Percentiles rank a stretch among this genome's conserved stretches.
Evolutionary conservation across 179 eudicot genomes (phyloP).

Genomic region (Gypsophila paniculata): DNA sequence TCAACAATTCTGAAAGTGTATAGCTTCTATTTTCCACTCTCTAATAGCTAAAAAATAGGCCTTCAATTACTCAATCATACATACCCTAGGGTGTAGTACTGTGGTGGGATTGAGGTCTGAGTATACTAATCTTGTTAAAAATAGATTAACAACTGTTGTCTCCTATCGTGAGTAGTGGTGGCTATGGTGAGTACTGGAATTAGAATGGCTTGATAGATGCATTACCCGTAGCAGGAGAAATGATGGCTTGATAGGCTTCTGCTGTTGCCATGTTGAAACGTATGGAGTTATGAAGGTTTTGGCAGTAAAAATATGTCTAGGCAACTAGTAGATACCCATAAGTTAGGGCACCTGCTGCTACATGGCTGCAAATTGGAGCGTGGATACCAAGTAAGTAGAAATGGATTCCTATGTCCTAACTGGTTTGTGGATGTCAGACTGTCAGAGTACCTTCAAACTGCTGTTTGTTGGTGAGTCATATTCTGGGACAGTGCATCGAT

Average conservation of each 20-base stretch:
- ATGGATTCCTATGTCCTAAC: background rate
- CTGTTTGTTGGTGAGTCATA: slow-evolving; percentile 1
- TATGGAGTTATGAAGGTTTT: no score
- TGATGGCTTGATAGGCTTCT: no score
- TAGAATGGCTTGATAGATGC: background rate
- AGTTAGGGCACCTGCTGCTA: background rate
- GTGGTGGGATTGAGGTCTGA: no score
- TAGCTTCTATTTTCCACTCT: background rate
- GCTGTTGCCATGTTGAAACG: background rate
- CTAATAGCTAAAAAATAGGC: background rate
- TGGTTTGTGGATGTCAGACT: background rate
- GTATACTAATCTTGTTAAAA: no score
- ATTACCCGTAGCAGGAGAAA: background rate
- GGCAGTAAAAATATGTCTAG: no score
- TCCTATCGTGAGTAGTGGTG: background rate
- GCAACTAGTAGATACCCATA: no score
- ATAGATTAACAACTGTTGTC: no score
- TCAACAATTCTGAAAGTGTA: background rate
- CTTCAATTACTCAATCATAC: no score
- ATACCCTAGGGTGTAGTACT: no score
- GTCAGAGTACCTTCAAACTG: background rate
- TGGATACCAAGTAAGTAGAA: background rate
- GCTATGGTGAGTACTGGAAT: background rate
- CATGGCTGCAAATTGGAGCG: background rate
- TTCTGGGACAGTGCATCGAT: background rate